Conservation (phyloP, 768 basidiomycete genomes). For the Tylopilus subfusipes region DNA sequence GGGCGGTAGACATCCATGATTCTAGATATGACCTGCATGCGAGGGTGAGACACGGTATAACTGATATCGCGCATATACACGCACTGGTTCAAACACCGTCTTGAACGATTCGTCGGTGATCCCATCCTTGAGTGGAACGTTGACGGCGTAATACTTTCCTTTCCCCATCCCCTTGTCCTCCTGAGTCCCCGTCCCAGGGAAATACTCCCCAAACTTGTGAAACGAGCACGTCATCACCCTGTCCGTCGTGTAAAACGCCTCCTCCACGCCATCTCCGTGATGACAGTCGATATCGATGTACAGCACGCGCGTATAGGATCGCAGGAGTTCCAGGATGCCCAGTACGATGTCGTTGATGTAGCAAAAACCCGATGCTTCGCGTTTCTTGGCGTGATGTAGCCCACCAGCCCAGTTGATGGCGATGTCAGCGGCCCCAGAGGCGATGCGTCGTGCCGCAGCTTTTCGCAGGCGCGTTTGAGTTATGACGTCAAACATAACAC, state of each 20-base stretch:
- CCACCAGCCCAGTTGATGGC: conserved; percentile 98
- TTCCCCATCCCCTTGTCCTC: conserved; percentile 80
- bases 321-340: conserved; percentile 88
- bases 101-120: conserved; percentile 86
- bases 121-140: conserved; percentile 92
- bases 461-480: no score
- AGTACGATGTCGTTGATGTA: conserved; percentile 99
- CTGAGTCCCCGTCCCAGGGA: conserved; percentile 78
- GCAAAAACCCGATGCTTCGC: conserved; percentile 97
- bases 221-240: conserved; percentile 97
- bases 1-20: conserved; percentile 89
- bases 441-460: conserved; percentile 76
- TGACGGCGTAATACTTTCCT: conserved; percentile 86
- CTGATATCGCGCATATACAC: conserved; percentile 21
- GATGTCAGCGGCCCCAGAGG: conserved; percentile 74
- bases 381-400: conserved; percentile 98
- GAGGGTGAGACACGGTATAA: neutral
- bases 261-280: conserved; percentile 98
- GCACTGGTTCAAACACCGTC: conserved; percentile 88
- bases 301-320: conserved; percentile 79
- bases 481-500: no score
- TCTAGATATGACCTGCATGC: conserved; percentile 65
- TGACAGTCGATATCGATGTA: conserved; percentile 99
- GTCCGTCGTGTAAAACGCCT: conserved; percentile 97
- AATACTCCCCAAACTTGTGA: conserved; percentile 90